phyloP scores from a whole-genome alignment of 202 grass and related monocot genomes.

The Setaria italica region DNA sequence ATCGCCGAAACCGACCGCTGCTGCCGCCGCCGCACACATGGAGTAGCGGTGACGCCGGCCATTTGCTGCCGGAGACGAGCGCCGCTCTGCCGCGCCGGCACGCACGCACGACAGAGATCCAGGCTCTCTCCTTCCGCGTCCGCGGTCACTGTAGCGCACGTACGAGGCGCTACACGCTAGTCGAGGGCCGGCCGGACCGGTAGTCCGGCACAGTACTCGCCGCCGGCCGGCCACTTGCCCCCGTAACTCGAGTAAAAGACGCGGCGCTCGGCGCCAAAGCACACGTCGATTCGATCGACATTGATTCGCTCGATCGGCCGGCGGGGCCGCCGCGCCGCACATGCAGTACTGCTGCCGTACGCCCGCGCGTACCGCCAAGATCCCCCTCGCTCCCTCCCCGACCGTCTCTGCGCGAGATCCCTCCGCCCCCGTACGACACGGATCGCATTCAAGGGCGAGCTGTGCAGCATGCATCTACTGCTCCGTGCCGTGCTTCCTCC shows the following conservation, averaged over 20 bases:
- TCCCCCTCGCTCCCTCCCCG: neutral
- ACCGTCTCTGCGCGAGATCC: conserved; percentile 2
- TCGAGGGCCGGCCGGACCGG: too few species aligned
- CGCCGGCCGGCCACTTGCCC: too few species aligned
- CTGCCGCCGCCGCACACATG: too few species aligned
- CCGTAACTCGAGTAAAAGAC: neutral
- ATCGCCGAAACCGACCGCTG: neutral
- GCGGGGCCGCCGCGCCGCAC: neutral
- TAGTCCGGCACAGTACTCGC: too few species aligned
- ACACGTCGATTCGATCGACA: neutral
- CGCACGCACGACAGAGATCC: too few species aligned
- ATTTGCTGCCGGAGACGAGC: too few species aligned
- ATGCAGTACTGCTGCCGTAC: conserved; percentile 15
- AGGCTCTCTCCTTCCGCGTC: too few species aligned
- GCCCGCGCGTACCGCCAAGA: neutral
- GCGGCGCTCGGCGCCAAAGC: conserved; percentile 10
- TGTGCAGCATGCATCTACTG: too few species aligned
- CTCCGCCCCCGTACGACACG: conserved; percentile 17
- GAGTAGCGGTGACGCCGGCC: neutral
- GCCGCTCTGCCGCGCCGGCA: too few species aligned
- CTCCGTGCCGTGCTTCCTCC: too few species aligned
- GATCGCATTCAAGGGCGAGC: neutral
- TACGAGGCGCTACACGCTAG: too few species aligned
- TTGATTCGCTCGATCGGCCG: neutral
- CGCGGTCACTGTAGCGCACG: too few species aligned